Percentiles rank a stretch among this genome's conserved stretches.
Evolutionary conservation across 2,329 filamentous ascomycete genomes (phyloP).

Genomic region (Stemphylium beticola): DNA sequence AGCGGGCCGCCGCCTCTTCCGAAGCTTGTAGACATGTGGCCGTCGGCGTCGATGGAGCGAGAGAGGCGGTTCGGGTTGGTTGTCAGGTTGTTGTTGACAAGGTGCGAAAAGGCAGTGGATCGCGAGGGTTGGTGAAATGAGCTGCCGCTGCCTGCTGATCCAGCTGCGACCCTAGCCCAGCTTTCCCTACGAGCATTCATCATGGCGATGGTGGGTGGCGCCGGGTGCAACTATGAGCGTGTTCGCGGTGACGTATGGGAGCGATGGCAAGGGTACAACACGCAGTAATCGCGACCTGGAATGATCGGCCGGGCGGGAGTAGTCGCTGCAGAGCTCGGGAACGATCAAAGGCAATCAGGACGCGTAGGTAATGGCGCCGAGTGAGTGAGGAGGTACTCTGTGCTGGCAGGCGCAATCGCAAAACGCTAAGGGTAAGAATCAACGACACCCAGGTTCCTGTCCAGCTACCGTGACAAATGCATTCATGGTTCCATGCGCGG

Average conservation of each 20-base stretch:
- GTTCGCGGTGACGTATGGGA: conserved; percentile 20
- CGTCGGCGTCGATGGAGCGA: conserved; percentile 56
- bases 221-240: conserved; percentile 51
- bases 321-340: neutral
- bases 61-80: conserved; percentile 40
- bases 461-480: conserved; percentile 29
- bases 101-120: conserved; percentile 60
- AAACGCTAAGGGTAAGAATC: conserved; percentile 25
- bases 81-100: conserved; percentile 58
- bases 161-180: conserved; percentile 67
- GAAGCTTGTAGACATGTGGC: conserved; percentile 55
- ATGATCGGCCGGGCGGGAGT: neutral
- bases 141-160: conserved; percentile 48
- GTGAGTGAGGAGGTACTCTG: conserved; percentile 19
- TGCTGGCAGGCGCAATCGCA: conserved; percentile 21
- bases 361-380: conserved; percentile 19
- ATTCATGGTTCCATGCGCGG: conserved; percentile 35
- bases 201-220: conserved; percentile 6
- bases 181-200: conserved; percentile 37
- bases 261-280: conserved; percentile 3
- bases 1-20: conserved; percentile 49
- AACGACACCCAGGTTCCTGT: conserved; percentile 33
- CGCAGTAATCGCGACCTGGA: conserved; percentile 33
- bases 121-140: conserved; percentile 43
- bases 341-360: conserved; percentile 13